These are phyloP conservation scores for Blastomyces parvus DNA, from an alignment of 2,329 filamentous ascomycete genomes.

Conservation along the genomic window DNA sequence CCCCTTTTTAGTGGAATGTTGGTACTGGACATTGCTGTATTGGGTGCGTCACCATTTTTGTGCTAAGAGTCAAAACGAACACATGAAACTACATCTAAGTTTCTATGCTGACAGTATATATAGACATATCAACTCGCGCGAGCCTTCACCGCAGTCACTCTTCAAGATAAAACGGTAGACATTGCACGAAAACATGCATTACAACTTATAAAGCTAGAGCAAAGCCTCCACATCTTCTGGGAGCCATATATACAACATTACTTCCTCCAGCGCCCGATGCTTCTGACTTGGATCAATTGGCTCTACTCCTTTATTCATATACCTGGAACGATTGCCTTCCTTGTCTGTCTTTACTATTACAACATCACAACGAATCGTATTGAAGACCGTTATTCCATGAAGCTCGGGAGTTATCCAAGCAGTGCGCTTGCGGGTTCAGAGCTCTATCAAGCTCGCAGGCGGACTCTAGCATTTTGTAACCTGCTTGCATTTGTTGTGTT, in stretches of 20 bases:
- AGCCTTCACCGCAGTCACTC: constrained; percentile 59
- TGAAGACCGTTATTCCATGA: constrained; percentile 27
- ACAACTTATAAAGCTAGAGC: constrained; percentile 57
- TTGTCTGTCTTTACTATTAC: constrained; percentile 58
- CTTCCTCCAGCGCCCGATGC: constrained; percentile 44
- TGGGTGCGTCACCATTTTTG: constrained; percentile 51
- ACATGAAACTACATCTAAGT: background rate
- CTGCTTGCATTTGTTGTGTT: constrained; percentile 48
- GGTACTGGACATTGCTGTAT: constrained; percentile 70
- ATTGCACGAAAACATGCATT: constrained; percentile 60
- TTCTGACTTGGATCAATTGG: constrained; percentile 62
- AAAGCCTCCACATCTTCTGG: constrained; percentile 54
- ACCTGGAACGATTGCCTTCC: constrained; percentile 63
- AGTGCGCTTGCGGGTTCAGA: constrained; percentile 40
- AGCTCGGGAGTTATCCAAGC: constrained; percentile 15
- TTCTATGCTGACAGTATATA: background rate
- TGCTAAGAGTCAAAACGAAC: background rate
- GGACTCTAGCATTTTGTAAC: constrained; percentile 51
- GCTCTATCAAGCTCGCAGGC: constrained; percentile 47
- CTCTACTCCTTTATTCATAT: constrained; percentile 71
- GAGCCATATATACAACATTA: constrained; percentile 53
- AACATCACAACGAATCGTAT: constrained; percentile 53
- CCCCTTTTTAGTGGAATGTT: constrained; percentile 64
- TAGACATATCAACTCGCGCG: constrained; percentile 66
- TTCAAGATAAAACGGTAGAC: constrained; percentile 58